Conservation (phyloP, 345 rosid genomes). For the Citrus australasica region DNA sequence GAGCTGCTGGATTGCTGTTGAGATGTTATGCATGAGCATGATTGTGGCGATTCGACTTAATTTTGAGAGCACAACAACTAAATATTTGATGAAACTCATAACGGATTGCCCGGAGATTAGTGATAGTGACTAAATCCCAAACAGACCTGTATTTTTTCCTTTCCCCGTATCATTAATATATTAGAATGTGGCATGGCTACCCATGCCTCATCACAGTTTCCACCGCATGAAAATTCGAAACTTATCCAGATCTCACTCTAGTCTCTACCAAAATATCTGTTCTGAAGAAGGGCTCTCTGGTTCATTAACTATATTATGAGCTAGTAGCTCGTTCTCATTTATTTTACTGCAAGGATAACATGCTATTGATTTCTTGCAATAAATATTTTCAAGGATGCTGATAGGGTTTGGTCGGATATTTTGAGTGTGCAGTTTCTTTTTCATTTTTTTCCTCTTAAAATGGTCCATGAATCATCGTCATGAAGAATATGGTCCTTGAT, state of each 20-base stretch:
- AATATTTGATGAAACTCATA: too few relatives aligned
- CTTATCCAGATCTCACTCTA: background rate
- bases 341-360: conserved; percentile 2
- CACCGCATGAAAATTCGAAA: background rate
- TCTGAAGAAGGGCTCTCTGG: background rate
- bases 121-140: too few relatives aligned
- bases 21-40: background rate
- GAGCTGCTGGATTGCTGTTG: background rate
- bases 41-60: too few relatives aligned
- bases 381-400: conserved; percentile 7
- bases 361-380: background rate
- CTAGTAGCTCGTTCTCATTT: conserved; percentile 10
- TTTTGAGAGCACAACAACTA: too few relatives aligned
- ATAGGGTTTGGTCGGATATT: background rate
- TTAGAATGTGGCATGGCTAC: too few relatives aligned
- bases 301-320: background rate
- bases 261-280: background rate
- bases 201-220: background rate
- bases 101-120: too few relatives aligned
- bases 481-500: background rate
- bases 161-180: too few relatives aligned
- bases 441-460: too few relatives aligned
- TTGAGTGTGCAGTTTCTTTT: background rate
- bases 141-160: too few relatives aligned
- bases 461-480: background rate